Conservation (phyloP, 176 grass and related monocot species). For the Neostapfia colusana region DNA sequence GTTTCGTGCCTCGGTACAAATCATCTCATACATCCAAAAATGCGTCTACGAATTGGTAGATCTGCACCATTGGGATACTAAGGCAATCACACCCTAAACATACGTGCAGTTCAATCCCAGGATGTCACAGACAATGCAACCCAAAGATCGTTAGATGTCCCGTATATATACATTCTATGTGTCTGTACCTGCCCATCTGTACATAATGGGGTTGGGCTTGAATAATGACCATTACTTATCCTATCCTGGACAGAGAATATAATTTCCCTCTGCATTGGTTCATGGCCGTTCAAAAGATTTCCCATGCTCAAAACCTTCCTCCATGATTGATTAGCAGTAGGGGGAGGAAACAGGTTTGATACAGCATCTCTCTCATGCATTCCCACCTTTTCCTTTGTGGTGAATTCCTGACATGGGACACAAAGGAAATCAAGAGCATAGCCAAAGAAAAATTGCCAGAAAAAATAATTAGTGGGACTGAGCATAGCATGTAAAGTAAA, state of each 20-base stretch:
- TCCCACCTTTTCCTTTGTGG: conserved; percentile 62
- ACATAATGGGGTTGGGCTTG: conserved; percentile 48
- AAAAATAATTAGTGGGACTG: not conserved
- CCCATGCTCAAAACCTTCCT: conserved; percentile 99
- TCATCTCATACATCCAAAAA: conserved; percentile 3
- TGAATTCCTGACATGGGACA: conserved; percentile 65
- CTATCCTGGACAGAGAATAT: conserved; percentile 76
- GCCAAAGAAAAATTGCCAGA: not conserved
- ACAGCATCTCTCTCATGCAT: conserved; percentile 72
- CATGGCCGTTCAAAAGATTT: conserved; percentile 96
- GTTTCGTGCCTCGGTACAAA: not conserved
- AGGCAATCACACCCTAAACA: not conserved
- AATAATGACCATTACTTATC: conserved; percentile 69
- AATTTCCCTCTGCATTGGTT: conserved; percentile 82
- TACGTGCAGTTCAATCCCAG: conserved; percentile 61
- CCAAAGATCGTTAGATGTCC: conserved; percentile 91
- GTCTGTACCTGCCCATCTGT: conserved; percentile 72
- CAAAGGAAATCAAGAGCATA: conserved; percentile 33
- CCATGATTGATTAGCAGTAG: conserved; percentile 90
- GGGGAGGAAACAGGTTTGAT: conserved; percentile 74
- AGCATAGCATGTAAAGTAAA: not conserved
- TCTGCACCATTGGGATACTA: not conserved
- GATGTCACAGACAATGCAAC: conserved; percentile 89
- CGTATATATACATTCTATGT: conserved; percentile 88
- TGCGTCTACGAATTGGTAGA: not conserved